A percentile compares a stretch with the other conserved stretches of the same genome.
Evolutionary conservation across 2,329 filamentous ascomycete species (phyloP).

Genomic region (Colletotrichum melonis): DNA sequence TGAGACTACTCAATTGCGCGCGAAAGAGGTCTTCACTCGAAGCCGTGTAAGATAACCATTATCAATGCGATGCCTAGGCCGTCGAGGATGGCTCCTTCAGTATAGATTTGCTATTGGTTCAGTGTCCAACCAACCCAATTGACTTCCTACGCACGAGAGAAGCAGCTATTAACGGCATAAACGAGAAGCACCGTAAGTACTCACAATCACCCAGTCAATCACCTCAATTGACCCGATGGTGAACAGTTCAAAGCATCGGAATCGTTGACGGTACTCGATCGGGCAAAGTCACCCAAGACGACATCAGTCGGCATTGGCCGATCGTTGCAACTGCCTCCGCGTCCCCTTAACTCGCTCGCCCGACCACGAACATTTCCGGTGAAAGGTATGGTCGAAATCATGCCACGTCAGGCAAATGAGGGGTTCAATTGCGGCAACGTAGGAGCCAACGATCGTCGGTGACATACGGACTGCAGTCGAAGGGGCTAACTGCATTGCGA

Average conservation of each 20-base stretch:
- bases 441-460: neutral
- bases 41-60: neutral
- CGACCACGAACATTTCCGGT: slow-evolving; percentile 28
- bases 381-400: slow-evolving; percentile 30
- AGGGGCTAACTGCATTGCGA: slow-evolving; percentile 21
- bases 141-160: neutral
- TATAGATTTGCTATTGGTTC: neutral
- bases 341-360: neutral
- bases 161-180: neutral
- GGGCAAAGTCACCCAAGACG: neutral
- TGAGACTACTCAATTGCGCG: neutral
- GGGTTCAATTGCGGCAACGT: neutral
- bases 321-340: neutral
- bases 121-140: neutral
- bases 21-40: neutral
- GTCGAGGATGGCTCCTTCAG: neutral
- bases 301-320: slow-evolving; percentile 5
- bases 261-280: neutral
- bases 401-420: slow-evolving; percentile 32
- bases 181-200: neutral
- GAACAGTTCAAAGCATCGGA: neutral
- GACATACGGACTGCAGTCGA: slow-evolving; percentile 2
- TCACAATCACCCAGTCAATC: neutral
- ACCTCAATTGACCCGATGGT: slow-evolving; percentile 8
- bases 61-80: neutral